Conservation (phyloP, 257 asterid genomes). For the Gardenia jasminoides region DNA sequence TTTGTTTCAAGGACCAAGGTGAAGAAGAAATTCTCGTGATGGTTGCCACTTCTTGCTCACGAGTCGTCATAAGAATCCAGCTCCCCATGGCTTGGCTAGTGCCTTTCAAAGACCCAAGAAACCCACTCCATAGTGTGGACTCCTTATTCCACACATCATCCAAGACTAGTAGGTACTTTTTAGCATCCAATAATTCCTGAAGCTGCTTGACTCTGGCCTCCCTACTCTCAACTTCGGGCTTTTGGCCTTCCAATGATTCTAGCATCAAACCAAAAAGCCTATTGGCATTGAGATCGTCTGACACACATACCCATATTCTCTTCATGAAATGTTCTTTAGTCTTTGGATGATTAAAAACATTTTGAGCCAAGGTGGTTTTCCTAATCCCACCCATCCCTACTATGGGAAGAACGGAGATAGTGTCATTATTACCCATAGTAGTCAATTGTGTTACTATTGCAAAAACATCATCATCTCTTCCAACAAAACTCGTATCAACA, state of each 20-base stretch:
- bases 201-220: not conserved
- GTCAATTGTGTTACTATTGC: too few relatives aligned
- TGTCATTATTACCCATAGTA: too few relatives aligned
- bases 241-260: not conserved
- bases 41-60: not conserved
- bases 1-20: too few relatives aligned
- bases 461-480: too few relatives aligned
- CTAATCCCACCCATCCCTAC: constrained; percentile 18
- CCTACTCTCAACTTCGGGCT: not conserved
- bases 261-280: too few relatives aligned
- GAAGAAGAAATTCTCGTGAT: not conserved
- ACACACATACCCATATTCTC: constrained; percentile 22
- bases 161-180: not conserved
- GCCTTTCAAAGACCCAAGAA: too few relatives aligned
- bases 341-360: constrained; percentile 3
- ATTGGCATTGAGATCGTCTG: constrained; percentile 10
- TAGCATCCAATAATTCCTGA: not conserved
- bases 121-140: too few relatives aligned
- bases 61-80: too few relatives aligned
- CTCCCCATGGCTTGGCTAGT: too few relatives aligned
- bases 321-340: not conserved
- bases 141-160: too few relatives aligned
- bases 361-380: constrained; percentile 16
- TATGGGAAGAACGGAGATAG: too few relatives aligned
- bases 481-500: too few relatives aligned